phyloP scores from a whole-genome alignment of 2,329 filamentous ascomycete genomes.

The Fusarium xylarioides region DNA sequence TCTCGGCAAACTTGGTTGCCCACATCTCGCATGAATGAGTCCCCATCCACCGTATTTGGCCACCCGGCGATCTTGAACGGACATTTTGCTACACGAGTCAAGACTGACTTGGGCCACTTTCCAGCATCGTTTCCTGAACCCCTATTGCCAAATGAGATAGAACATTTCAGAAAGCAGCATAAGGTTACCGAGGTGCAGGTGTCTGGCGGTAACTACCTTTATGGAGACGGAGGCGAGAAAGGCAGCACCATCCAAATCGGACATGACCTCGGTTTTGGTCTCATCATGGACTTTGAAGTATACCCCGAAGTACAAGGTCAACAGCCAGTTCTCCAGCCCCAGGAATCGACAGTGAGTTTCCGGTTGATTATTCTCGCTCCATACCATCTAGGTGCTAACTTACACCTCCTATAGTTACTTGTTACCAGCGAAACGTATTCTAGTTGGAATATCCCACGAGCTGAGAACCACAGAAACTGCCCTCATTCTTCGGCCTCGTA shows the following conservation, averaged over 20 bases:
- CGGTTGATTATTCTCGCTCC: too few species aligned
- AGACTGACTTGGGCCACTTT: background rate
- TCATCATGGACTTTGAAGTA: background rate
- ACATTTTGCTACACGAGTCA: background rate
- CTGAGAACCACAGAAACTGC: background rate
- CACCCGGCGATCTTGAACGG: background rate
- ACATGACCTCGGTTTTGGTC: background rate
- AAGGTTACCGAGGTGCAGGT: background rate
- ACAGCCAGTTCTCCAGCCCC: too few species aligned
- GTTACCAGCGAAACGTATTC: background rate
- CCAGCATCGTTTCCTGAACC: background rate
- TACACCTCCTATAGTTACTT: background rate
- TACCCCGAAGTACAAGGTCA: background rate
- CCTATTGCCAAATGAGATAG: background rate
- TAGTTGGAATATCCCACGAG: background rate
- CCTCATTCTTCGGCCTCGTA: background rate
- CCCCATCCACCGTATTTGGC: too few species aligned
- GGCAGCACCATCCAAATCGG: background rate
- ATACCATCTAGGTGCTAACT: too few species aligned
- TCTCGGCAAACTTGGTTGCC: rapidly evolving
- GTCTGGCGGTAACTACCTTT: too few species aligned
- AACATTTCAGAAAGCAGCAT: background rate
- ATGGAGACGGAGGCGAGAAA: background rate
- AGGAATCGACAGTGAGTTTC: too few species aligned
- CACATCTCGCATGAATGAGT: background rate